Evolutionary conservation across 441 rosid species (phyloP).

Genomic region (Erodium moschatum): DNA sequence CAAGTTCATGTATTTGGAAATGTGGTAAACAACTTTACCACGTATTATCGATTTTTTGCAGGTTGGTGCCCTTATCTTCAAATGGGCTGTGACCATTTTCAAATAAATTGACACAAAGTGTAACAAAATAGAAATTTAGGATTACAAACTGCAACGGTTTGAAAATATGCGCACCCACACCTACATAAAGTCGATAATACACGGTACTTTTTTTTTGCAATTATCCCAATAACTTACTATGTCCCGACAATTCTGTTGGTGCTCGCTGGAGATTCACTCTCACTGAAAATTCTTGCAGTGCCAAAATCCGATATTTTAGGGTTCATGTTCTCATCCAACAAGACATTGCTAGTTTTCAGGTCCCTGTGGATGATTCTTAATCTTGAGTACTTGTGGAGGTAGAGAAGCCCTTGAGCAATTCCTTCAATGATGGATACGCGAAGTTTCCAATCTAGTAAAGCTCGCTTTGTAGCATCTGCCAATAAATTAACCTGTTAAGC

Average conservation of each 20-base stretch:
- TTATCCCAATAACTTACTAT: slow-evolving; percentile 32
- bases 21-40: no score
- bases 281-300: slow-evolving; percentile 41
- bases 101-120: no score
- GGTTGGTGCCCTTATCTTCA: not conserved
- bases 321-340: slow-evolving; percentile 36
- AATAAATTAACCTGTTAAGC: slow-evolving; percentile 23
- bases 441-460: slow-evolving; percentile 33
- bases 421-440: slow-evolving; percentile 41
- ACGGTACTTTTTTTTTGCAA: no score
- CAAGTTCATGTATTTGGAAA: not conserved
- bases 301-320: slow-evolving; percentile 48
- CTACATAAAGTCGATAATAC: no score
- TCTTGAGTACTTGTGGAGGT: slow-evolving; percentile 66
- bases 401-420: slow-evolving; percentile 48
- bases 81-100: no score
- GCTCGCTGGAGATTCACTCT: slow-evolving; percentile 42
- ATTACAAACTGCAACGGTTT: no score
- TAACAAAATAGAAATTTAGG: no score
- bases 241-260: slow-evolving; percentile 55
- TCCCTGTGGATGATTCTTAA: slow-evolving; percentile 44
- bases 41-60: no score
- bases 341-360: slow-evolving; percentile 35
- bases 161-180: no score
- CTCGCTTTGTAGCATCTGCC: not conserved